Percentiles rank a stretch among this genome's conserved stretches.
phyloP scores from a whole-genome alignment of 2,329 filamentous ascomycete species.

The Camptophora hylomeconis region DNA sequence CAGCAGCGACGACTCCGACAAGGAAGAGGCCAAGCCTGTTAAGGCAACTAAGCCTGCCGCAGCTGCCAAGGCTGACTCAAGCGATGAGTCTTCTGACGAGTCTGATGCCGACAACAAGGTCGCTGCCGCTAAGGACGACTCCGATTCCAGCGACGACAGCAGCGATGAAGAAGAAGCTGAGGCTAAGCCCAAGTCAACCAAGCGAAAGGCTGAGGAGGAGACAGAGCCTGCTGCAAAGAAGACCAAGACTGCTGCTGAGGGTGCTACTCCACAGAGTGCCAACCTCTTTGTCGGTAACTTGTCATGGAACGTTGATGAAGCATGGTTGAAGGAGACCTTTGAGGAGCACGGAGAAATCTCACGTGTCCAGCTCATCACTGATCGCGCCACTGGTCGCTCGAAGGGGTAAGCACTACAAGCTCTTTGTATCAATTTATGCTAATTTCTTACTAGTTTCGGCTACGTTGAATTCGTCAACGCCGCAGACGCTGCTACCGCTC shows the following conservation, averaged over 20 bases:
- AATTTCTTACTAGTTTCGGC: slow-evolving; percentile 48
- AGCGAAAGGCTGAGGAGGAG: slow-evolving; percentile 38
- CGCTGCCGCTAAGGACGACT: slow-evolving; percentile 13
- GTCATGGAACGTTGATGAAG: slow-evolving; percentile 81
- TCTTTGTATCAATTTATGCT: slow-evolving; percentile 16
- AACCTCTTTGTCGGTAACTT: slow-evolving; percentile 86
- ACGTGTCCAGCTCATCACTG: slow-evolving; percentile 68
- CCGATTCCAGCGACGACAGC: slow-evolving; percentile 20
- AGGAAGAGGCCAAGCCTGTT: slow-evolving; percentile 12
- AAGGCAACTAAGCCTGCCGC: slow-evolving; percentile 7
- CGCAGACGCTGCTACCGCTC: slow-evolving; percentile 57
- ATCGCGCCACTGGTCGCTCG: slow-evolving; percentile 67
- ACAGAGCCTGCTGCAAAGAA: slow-evolving; percentile 38
- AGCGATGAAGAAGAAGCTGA: slow-evolving; percentile 18
- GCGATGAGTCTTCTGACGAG: slow-evolving; percentile 14
- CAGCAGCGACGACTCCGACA: slow-evolving; percentile 21
- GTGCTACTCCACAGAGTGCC: slow-evolving; percentile 31
- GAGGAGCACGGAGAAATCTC: slow-evolving; percentile 61
- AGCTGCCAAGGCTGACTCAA: slow-evolving; percentile 10
- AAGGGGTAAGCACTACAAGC: slow-evolving; percentile 67
- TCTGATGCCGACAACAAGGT: slow-evolving; percentile 20
- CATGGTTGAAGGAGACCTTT: slow-evolving; percentile 69
- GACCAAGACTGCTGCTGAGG: slow-evolving; percentile 33
- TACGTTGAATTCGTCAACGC: slow-evolving; percentile 74
- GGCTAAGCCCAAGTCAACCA: slow-evolving; percentile 18